phyloP scores from a whole-genome alignment of 2,329 filamentous ascomycete species.

The Neonectria hederae region DNA sequence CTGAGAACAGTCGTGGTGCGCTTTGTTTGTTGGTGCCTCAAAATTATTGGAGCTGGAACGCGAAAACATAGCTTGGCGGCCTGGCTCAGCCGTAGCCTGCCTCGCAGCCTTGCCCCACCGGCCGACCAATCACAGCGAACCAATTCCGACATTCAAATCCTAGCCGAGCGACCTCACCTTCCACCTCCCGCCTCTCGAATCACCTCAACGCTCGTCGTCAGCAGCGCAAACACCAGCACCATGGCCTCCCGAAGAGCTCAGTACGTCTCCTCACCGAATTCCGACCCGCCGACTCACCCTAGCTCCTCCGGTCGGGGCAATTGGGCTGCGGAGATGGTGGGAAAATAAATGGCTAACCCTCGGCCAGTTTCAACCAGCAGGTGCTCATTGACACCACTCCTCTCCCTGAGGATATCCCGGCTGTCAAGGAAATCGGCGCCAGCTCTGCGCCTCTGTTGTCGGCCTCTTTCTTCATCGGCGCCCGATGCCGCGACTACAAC shows the following conservation, averaged over 20 bases:
- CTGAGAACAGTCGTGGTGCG: constrained; percentile 30
- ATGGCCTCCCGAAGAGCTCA: constrained; percentile 56
- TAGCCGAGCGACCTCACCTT: constrained; percentile 43
- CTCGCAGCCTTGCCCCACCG: constrained; percentile 45
- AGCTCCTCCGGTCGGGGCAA: constrained; percentile 27
- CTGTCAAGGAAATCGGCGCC: constrained; percentile 91
- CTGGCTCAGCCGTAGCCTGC: constrained; percentile 10
- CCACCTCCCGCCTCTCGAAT: constrained; percentile 41
- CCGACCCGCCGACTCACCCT: not conserved
- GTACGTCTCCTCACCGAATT: constrained; percentile 45
- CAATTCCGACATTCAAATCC: constrained; percentile 55
- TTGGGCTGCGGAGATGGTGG: constrained; percentile 30
- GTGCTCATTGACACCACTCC: constrained; percentile 95
- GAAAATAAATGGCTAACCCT: constrained; percentile 40
- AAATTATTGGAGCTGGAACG: constrained; percentile 44
- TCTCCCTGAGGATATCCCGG: constrained; percentile 89
- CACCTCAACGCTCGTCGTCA: constrained; percentile 41
- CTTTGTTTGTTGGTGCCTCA: constrained; percentile 39
- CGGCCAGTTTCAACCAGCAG: constrained; percentile 87
- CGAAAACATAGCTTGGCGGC: constrained; percentile 40
- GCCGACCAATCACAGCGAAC: constrained; percentile 48
- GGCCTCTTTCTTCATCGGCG: constrained; percentile 96
- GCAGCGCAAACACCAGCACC: constrained; percentile 45
- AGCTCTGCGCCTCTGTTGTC: constrained; percentile 92
- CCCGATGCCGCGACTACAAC: constrained; percentile 93